Evolutionary conservation across 2,329 filamentous ascomycete genomes (phyloP).

Genomic region (Dactylonectria macrodidyma): DNA sequence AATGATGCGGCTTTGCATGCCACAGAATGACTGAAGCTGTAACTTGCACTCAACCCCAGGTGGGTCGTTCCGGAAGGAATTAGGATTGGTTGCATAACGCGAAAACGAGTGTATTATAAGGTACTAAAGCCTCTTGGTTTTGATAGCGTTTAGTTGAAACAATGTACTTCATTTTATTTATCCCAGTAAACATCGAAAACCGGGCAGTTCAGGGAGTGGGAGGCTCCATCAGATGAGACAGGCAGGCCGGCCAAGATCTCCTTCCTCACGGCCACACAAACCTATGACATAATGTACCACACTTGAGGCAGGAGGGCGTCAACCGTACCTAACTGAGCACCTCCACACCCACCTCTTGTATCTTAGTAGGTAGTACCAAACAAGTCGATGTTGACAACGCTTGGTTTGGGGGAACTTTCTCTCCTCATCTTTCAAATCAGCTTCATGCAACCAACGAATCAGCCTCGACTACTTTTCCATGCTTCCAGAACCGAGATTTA

Average conservation of each 20-base stretch:
- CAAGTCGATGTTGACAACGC: neutral
- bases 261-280: neutral
- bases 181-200: neutral
- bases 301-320: too few relatives aligned
- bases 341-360: too few relatives aligned
- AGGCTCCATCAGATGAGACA: neutral
- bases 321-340: too few relatives aligned
- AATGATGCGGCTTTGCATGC: conserved; percentile 4
- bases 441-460: too few relatives aligned
- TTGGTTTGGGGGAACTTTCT: neutral
- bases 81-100: neutral
- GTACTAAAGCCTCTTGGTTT: neutral
- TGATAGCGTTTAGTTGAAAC: neutral
- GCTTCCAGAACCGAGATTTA: neutral
- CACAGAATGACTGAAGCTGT: neutral
- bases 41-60: neutral
- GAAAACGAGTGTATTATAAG: conserved; percentile 15
- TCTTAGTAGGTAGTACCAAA: neutral
- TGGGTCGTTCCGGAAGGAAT: neutral
- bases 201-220: neutral
- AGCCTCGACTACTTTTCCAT: neutral
- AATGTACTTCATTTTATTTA: neutral
- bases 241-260: neutral
- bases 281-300: neutral
- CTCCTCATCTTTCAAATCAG: neutral